Conservation (phyloP, 495 filamentous ascomycete species). For the Tuber melanosporum region DNA sequence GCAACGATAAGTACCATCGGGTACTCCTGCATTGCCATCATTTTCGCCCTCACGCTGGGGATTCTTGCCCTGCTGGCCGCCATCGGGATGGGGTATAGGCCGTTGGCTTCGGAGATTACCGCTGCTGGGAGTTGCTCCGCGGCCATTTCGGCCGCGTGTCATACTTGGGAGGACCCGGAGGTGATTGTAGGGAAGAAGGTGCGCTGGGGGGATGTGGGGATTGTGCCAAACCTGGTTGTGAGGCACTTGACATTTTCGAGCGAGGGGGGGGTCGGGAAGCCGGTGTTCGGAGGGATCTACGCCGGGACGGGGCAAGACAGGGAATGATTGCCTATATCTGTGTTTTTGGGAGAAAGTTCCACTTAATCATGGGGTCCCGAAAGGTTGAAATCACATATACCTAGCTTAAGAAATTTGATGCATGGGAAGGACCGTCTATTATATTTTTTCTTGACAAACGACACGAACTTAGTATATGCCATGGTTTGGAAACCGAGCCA, state of each 20-base stretch:
- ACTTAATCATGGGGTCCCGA: background rate
- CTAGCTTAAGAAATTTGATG: too few species aligned
- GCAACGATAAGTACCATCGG: background rate
- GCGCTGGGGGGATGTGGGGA: background rate
- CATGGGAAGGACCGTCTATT: background rate
- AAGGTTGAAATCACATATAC: too few species aligned
- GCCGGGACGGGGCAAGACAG: background rate
- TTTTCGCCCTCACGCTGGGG: background rate
- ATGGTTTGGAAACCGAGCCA: background rate
- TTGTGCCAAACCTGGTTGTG: background rate
- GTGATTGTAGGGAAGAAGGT: background rate
- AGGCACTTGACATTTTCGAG: background rate
- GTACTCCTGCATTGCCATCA: conserved; percentile 15
- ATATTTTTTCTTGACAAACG: background rate
- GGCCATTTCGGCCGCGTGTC: conserved; percentile 18
- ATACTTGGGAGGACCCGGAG: background rate
- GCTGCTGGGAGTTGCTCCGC: conserved; percentile 7
- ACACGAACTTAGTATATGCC: too few species aligned
- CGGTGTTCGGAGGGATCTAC: background rate
- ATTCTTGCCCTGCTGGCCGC: conserved; percentile 1
- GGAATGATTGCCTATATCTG: background rate
- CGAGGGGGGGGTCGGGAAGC: background rate
- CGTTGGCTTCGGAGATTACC: background rate
- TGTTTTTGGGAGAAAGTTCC: background rate
- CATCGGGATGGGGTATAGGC: background rate